Base-by-base conservation (phyloP, 352 stramenopile species). In the Phytophthora hybrid region DNA sequence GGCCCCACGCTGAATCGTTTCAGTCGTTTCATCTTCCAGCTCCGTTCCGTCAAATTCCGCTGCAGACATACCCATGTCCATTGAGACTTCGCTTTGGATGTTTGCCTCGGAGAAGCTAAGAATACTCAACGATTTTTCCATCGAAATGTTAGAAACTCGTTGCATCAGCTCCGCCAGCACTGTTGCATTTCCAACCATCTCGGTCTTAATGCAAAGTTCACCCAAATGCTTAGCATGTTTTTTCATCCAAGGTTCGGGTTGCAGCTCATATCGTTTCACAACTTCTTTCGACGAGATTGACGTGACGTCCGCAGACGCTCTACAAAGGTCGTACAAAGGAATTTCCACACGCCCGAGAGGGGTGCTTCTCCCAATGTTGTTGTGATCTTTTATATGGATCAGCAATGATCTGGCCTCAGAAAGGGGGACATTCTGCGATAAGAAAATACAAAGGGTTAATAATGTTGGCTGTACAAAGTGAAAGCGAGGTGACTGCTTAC, bases 321-420 rank as follows among this genome's bases (percentile, higher is more conserved):
- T 83, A 52, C 84, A 92, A 29, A 93, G 63, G 39, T 92, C 85
- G 11, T 79, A 73, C 14, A 93, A 52, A 5, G 87, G 83, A 55
- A 93, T 88, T 41, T 92, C 78, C 18, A 93, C 80, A 16, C 87
- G 85, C 3, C 87, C 87, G 3, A 93, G 74, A 13, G 87, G 87
- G 5, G 83, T 93, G 44, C 83, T 91, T 19, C 82, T 74, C 3
- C 74, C 75, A 47, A 90, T 70, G 54, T 90, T 89, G 76, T 93
- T 93, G 71, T 91, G 82, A 51, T 93, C 87, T 49, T 93, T 93
- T 1, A 93, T 83, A 46, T 93, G 87, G 59, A 93, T 83, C 10
- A 93, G 32, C 1, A 93, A 64, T 37, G 79, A 81, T 4, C 62
- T 75, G 4, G 87, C 77, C 16, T 88, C 77, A 9, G 59, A 54